Evolutionary conservation across 768 basidiomycete genomes (phyloP), one percentile per base, ranked within the genome.

Genomic region (Hebeloma cylindrosporum): DNA sequence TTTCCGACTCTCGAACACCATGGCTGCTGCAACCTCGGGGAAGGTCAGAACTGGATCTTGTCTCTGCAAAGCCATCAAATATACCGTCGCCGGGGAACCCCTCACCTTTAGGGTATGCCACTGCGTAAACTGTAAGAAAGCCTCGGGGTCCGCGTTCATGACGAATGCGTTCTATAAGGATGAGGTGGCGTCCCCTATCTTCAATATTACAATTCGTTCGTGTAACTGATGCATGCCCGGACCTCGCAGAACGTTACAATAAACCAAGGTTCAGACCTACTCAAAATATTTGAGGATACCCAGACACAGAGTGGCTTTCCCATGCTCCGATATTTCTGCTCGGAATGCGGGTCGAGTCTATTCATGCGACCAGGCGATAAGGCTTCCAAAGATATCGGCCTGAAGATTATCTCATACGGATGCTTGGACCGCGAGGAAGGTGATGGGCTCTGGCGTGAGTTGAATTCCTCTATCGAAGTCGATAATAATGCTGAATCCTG

Each of bases 111-210:
- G 55, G 4, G 48, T 67, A 5, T 69, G 66, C 39, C 64, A 67
- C 43, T 67, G 68, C 44, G 22, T 17, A 20, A 65, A 69, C 37
- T 69, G 68, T 54, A 63, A 64, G 54, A 57, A 62, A 34, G 32
- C 46, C 5, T 54, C 58, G 9, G 68, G 66, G 21, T 60, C 61
- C 20, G 64, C 60, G 2, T 69, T 67, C 50, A 59, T 63, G 47
- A 48, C 61, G n/a, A 63, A 66, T 42, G 48, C 57, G 4, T 53
- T 62, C 40, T 69, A 63, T 58, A 60, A 64, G 42, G 46, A 35
- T 17, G 34, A 58, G 38, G 67, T 67, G 30, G 10, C 46, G 44
- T 16, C 35, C 5, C 32, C n/a, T 13, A 6, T 13, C 18, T 23
- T 20, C 20, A 47, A 5, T 22, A 11, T 14, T 4, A 14, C 7